A percentile compares a stretch with the other conserved stretches of the same genome.
Conservation (phyloP, 495 filamentous ascomycete species). For the Physcia stellaris region DNA sequence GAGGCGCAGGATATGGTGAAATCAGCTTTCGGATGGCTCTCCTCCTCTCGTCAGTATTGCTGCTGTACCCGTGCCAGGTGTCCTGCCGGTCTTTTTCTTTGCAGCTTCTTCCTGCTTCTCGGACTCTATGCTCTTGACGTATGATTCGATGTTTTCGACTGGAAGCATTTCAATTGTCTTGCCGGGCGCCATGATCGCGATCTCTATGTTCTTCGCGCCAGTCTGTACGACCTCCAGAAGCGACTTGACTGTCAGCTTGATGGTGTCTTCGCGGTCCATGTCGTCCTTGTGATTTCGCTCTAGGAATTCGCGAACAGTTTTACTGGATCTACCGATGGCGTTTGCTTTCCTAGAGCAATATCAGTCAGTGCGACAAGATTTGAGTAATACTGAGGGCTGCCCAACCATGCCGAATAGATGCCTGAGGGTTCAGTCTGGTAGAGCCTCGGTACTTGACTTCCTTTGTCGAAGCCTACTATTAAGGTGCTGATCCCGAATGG, state of each 20-base stretch:
- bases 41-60: conserved; percentile 62
- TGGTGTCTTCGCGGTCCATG: conserved; percentile 93
- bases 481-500: conserved; percentile 97
- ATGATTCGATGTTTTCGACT: conserved; percentile 86
- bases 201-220: conserved; percentile 98
- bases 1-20: conserved; percentile 8
- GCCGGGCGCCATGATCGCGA: conserved; percentile 95
- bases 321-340: conserved; percentile 93
- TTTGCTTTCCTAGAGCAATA: conserved; percentile 75
- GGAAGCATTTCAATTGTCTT: conserved; percentile 87
- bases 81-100: conserved; percentile 82
- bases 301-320: conserved; percentile 95
- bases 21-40: conserved; percentile 24
- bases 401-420: conserved; percentile 95
- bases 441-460: conserved; percentile 68
- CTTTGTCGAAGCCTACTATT: conserved; percentile 92
- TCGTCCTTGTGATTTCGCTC: conserved; percentile 96
- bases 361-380: conserved; percentile 10
- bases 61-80: conserved; percentile 60
- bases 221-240: conserved; percentile 96
- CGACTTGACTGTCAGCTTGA: conserved; percentile 94
- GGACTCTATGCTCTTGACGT: conserved; percentile 95
- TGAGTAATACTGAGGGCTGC: conserved; percentile 7
- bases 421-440: conserved; percentile 98
- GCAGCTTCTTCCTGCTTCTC: conserved; percentile 98